phyloP scores from a whole-genome alignment of 2,329 filamentous ascomycete genomes.

The Chaetomium globosum region DNA sequence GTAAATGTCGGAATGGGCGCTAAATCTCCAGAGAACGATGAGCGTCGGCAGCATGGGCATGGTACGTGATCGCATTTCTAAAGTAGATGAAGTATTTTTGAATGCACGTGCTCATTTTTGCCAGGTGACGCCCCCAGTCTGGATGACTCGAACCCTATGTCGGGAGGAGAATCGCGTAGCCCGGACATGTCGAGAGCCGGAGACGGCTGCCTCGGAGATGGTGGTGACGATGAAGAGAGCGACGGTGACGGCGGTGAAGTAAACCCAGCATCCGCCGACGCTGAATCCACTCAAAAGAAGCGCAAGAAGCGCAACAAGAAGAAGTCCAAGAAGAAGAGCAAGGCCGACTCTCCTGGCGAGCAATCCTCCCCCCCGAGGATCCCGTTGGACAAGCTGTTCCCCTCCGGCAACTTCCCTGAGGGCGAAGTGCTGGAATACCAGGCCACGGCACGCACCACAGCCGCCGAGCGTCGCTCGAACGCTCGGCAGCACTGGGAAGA shows the following conservation, averaged over 20 bases:
- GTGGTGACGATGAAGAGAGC: conserved; percentile 14
- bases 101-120: conserved; percentile 11
- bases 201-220: conserved; percentile 17
- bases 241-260: conserved; percentile 22
- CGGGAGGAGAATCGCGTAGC: conserved; percentile 13
- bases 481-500: conserved; percentile 46
- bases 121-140: conserved; percentile 14
- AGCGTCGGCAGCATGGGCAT: conserved; percentile 13
- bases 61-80: conserved; percentile 9
- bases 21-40: conserved; percentile 14
- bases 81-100: background rate
- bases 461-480: conserved; percentile 20
- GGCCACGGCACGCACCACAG: conserved; percentile 21
- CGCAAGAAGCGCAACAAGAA: conserved; percentile 25
- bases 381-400: conserved; percentile 21
- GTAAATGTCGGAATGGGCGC: conserved; percentile 26
- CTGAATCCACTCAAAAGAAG: conserved; percentile 16
- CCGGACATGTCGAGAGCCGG: conserved; percentile 13
- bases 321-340: conserved; percentile 28
- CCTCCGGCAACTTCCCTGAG: conserved; percentile 19
- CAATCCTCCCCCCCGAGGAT: conserved; percentile 24
- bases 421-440: conserved; percentile 21
- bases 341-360: conserved; percentile 6
- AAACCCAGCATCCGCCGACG: conserved; percentile 2
- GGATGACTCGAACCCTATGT: background rate